Evolutionary conservation across 768 basidiomycete species (phyloP), one percentile per base, ranked within the genome.

Genomic region (Baorangia bicolor): DNA sequence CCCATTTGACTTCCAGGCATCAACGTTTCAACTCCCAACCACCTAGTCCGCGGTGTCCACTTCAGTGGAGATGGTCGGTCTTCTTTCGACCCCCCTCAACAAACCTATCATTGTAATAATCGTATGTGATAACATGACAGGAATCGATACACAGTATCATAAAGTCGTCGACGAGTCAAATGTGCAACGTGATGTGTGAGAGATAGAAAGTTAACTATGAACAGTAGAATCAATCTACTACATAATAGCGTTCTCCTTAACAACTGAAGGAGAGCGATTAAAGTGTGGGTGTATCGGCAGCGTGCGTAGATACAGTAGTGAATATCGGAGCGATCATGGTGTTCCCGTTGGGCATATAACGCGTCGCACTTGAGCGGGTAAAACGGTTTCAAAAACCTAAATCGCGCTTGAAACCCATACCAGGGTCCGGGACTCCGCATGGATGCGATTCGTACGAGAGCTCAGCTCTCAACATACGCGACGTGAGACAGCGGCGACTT

Each of bases 121-220:
- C 27, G 28, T 25, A 35, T 33, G 16, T 20, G 31, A 56, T 42
- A 20, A n/a, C 31, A 10, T 16, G 34, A 39, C 18, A 33, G n/a
- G 58, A 57, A 46, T 58, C n/a, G 59, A 69, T 70, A 69, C 68
- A 66, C 68, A 64, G 68, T 70, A 69, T 59, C 61, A 53, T 65
- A 55, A 41, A 28, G 46, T 61, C 51, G 44, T 39, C 16, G 35
- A 37, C 38, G 43, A 45, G 30, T 46, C 37, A 45, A 37, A 31
- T 13, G 30, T 43, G 52, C 31, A 46, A 59, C 12, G 35, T 34
- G 35, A 21, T 34, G 49, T 31, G 42, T 27, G 25, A 49, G 42
- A 42, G 47, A 28, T 40, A 35, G 28, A 34, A 57, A n/a, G n/a
- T n/a, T n/a, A n/a, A 35, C 23, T 64, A 59, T 66, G 20, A 37